Evolutionary conservation across 768 basidiomycete species (phyloP), one percentile per base, ranked within the genome.

Genomic region (Pholiota molesta): DNA sequence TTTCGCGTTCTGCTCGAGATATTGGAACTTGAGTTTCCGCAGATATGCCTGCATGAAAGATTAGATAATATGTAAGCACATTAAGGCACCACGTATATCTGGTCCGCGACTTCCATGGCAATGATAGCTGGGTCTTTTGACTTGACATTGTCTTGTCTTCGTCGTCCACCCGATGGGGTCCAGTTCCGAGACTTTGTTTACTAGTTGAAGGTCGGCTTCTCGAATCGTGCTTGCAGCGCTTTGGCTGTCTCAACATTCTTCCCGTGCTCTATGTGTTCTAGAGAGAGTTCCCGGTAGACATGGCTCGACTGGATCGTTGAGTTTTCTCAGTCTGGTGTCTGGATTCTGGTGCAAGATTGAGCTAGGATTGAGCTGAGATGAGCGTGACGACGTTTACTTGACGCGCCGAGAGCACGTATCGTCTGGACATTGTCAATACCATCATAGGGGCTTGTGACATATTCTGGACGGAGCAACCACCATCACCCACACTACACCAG

Each of bases 1-100:
- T 71, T 96, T 97, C 3, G 95, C 92, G 66, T 94, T 92, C 72
- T 94, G 92, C 69, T 97, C 93, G 17, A 95, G 77, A 70, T 94
- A 95, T 65, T 92, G 90, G 69, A 93, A 94, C 74, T 96, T 96
- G 28, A 95, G 84, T 68, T 92, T 92, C 23, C 89, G 82, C 19
- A 94, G 78, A 66, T 87, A 91, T 7, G 86, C 79, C 91, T 58
- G 39, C 16, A 26, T 28, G 45, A n/a, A 21, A 37, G 40, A n/a
- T 57, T 39, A 45, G 29, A 10, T 17, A 53, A 2, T 5, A 7
- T 9, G 39, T 28, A 14, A 14, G 42, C 17, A 47, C 3, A 8
- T 57, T 45, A 51, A 28, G 35, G 23, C 5, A 70, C n/a, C n/a
- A 26, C 26, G n/a, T 57, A 89, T 39, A 83, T 79, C 62, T 90